Evolutionary conservation across 495 filamentous ascomycete genomes (phyloP).

Genomic region (Penicillium nucicola): DNA sequence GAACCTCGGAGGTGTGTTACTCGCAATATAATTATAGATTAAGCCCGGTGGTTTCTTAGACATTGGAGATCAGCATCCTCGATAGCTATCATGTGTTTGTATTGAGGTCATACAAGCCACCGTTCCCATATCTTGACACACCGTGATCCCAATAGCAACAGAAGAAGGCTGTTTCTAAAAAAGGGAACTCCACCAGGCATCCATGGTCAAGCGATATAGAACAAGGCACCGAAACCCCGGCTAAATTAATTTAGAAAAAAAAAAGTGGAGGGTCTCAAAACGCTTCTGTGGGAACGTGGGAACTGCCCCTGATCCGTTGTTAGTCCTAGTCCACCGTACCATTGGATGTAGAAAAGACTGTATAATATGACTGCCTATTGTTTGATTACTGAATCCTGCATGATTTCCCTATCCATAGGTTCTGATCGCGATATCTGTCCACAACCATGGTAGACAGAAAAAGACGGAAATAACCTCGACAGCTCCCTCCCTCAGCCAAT

Average conservation of each 20-base stretch:
- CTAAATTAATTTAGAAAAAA: constrained; percentile 3
- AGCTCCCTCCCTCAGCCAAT: constrained; percentile 15
- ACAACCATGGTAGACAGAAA: background rate
- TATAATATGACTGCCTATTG: no score
- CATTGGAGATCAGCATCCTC: no score
- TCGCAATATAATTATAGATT: background rate
- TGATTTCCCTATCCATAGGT: no score
- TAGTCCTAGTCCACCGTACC: no score
- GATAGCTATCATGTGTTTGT: background rate
- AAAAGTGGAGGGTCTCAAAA: constrained; percentile 2
- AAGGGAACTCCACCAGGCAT: background rate
- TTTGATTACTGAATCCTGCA: no score
- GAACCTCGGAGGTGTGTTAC: background rate
- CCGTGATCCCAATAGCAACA: background rate
- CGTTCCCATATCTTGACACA: background rate
- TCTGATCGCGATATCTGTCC: no score
- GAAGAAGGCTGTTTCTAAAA: background rate
- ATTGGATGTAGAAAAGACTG: no score
- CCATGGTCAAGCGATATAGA: background rate
- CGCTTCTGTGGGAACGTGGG: background rate
- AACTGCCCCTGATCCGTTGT: constrained; percentile 1
- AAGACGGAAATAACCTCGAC: no score
- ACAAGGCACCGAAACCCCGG: constrained; percentile 1
- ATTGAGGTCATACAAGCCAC: constrained; percentile 2
- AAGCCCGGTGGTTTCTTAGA: background rate